Base-by-base conservation (phyloP, 73 alveolate species). In the Paramecium sonneborni region DNA sequence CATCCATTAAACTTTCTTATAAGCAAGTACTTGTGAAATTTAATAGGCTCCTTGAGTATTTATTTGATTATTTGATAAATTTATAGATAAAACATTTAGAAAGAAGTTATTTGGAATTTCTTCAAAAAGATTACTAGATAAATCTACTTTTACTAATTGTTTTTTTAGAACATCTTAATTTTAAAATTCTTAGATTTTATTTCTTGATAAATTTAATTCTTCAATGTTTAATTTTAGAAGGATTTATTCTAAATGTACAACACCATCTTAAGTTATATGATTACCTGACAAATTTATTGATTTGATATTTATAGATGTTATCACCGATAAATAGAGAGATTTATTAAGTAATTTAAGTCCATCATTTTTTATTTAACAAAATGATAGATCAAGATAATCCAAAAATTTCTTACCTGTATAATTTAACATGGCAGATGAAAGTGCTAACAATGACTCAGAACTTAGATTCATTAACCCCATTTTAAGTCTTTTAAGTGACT, bases 1-100 rank as follows among this genome's bases (percentile, higher is more conserved):
- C 7, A 21, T 28, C 90, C 90, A 79, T 41, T 79, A 6, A 79
- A 79, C 90, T 24, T 46, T 46, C 55, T 79, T 79, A 39, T 32
- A 43, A 4, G 74, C 14, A 10, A 79, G 37, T 38, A 79, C 90
- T 23, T 79, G 14, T 3, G 90, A 79, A 23, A 79, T 79, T 46
- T 79, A 44, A 46, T 79, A 79, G 15, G 90, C 90, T 41, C 90
- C 90, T 46, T 79, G 20, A 3, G 90, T 79, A 44, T 79, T 46
- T 5, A 79, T 79, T 14, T 18, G 6, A 23, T 79, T 79, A 18
- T 39, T 46, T 3, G 90, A 24, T 18, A 79, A 15, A 44, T 79
- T 79, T 24, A 79, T 43, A n/a, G 35, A 43, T 24, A 43, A 39
- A 0, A 79, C 90, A 20, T 79, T 79, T 14, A 79, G 10, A 46